Base-by-base conservation (phyloP, 177 flowering plant species). In the Telopea speciosissima region DNA sequence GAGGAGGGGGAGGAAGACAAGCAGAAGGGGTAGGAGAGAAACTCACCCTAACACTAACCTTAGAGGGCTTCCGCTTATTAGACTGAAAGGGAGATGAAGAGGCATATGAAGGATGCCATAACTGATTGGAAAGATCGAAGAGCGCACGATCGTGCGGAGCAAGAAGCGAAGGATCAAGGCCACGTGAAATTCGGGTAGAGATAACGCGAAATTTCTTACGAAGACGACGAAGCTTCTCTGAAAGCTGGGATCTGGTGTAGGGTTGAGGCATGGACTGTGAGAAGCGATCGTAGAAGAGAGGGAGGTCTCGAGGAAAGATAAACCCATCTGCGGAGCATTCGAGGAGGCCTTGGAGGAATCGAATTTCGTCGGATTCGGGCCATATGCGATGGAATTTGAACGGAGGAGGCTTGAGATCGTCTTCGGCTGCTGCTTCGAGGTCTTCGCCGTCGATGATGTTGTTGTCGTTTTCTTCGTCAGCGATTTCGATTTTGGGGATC, bases 381-480 rank as follows among this genome's bases (percentile, higher is more conserved):
- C 93, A 89, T 25, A 89, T 83, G 3, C 93, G 87, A 65, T 88
- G 90, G 78, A 82, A 87, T 68, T 87, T 85, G 81, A 83, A 83
- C 2, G 90, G 91, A 14, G 85, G 83, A 0, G 81, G 70, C 19
- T 71, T 76, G 62, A 65, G 10, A 24, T 71, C 73, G 24, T 74
- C 75, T 33, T 65, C 74, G 59, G 6, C 68, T 17, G 67, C 82
- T 17, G 1, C 16, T 0, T 66, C 33, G 6, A 52, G 70, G 21
- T 70, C 67, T 13, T 60, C 66, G 12, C 42, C 58, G 19, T 4
- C 5, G 58, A 14, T 19, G n/a, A 13, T 19, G 19, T 52, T 21
- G 19, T 52, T 19, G 19, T 52, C 58, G 19, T 52, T 9, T 14
- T 52, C 58, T 3, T 52, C 58, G 19, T 52, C 58, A 19, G 62